Percentiles rank a stretch among this genome's conserved stretches.
Conservation (phyloP, 73 alveolate genomes). For the Tetrahymena elliotti region DNA sequence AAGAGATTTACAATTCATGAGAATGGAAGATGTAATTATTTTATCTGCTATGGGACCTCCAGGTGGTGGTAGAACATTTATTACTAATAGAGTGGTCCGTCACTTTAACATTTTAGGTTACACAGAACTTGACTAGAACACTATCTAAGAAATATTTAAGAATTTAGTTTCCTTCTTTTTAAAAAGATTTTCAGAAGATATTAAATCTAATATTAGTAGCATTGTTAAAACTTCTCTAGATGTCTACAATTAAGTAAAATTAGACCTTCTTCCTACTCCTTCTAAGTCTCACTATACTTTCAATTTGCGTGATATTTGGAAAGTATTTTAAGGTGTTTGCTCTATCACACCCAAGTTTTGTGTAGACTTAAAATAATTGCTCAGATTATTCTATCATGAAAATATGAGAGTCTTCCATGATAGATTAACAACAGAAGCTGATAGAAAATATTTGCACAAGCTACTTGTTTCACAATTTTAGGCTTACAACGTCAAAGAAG, state of each 20-base stretch:
- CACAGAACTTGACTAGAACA: slow-evolving; percentile 85
- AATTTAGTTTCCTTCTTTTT: slow-evolving; percentile 10
- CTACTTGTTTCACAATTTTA: slow-evolving; percentile 57
- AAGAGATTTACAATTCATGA: slow-evolving; percentile 65
- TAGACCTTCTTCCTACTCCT: slow-evolving; percentile 98
- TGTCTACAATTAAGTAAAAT: slow-evolving; percentile 82
- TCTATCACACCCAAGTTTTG: slow-evolving; percentile 26
- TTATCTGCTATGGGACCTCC: slow-evolving; percentile 94
- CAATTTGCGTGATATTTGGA: slow-evolving; percentile 98
- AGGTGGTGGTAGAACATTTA: slow-evolving; percentile 90
- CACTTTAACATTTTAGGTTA: slow-evolving; percentile 90
- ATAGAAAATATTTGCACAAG: slow-evolving; percentile 58
- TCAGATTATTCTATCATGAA: slow-evolving; percentile 98
- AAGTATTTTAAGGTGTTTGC: slow-evolving; percentile 56
- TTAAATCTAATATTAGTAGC: slow-evolving; percentile 42
- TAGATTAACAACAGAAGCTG: slow-evolving; percentile 87
- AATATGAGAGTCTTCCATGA: slow-evolving; percentile 92
- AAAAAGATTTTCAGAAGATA: slow-evolving; percentile 57
- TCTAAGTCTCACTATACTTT: slow-evolving; percentile 98
- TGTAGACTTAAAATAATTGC: slow-evolving; percentile 52
- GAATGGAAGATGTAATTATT: slow-evolving; percentile 71
- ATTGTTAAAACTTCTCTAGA: slow-evolving; percentile 62
- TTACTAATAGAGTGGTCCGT: slow-evolving; percentile 96
- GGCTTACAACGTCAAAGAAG: slow-evolving; percentile 50
- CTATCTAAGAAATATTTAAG: slow-evolving; percentile 82